Percentiles rank a stretch among this genome's conserved stretches.
Evolutionary conservation across 192 early-diverging fungal genomes (phyloP).

Genomic region (Gorgonomyces haynaldii): DNA sequence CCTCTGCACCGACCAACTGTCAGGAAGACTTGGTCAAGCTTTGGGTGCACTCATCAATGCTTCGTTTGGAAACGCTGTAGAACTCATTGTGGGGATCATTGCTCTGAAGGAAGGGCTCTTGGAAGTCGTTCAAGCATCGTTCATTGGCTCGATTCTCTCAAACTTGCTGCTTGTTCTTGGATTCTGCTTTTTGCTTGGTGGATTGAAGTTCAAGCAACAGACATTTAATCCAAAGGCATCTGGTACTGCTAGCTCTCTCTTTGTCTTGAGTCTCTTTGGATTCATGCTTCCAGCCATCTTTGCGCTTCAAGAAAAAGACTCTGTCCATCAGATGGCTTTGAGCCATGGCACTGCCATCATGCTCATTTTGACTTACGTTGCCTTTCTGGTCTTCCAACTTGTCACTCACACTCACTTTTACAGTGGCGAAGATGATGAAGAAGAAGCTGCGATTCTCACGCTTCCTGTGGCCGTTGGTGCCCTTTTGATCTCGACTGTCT

Average conservation of each 20-base stretch:
- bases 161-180: constrained; percentile 82
- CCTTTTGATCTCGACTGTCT: constrained; percentile 52
- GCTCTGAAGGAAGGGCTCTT: constrained; percentile 68
- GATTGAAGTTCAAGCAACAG: constrained; percentile 63
- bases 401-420: constrained; percentile 56
- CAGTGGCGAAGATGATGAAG: constrained; percentile 31
- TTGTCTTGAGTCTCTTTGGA: constrained; percentile 10
- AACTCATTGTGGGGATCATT: constrained; percentile 64
- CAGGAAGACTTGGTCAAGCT: constrained; percentile 11
- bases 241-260: constrained; percentile 8
- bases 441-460: constrained; percentile 51
- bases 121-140: constrained; percentile 75
- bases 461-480: constrained; percentile 45
- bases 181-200: constrained; percentile 75
- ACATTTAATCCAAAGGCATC: constrained; percentile 18
- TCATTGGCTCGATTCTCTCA: constrained; percentile 81
- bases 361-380: constrained; percentile 24
- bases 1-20: constrained; percentile 76
- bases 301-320: constrained; percentile 10
- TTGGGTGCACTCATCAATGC: constrained; percentile 77
- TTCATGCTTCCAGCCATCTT: constrained; percentile 21
- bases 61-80: constrained; percentile 76
- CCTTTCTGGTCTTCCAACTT: constrained; percentile 72
- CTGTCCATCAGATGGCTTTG: constrained; percentile 6
- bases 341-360: constrained; percentile 19